A percentile compares a stretch with the other conserved stretches of the same genome.
These are phyloP conservation scores for Geotrichum reessii DNA, from an alignment of 1,139 yeast species.

Conservation along the genomic window DNA sequence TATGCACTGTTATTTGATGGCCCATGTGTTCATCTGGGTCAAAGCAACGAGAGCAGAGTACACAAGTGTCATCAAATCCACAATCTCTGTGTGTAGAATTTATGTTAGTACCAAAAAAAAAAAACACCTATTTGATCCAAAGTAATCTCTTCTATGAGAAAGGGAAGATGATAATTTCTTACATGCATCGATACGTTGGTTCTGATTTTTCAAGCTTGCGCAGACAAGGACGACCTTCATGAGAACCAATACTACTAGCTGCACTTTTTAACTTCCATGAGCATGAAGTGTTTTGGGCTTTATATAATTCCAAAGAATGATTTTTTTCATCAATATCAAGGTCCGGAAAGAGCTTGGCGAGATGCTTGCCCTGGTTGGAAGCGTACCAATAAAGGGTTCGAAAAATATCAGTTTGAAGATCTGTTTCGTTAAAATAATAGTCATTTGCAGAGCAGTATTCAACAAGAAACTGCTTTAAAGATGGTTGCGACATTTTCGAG, in stretches of 20 bases:
- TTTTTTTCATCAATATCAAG: background rate
- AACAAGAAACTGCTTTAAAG: background rate
- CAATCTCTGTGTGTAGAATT: constrained; percentile 46
- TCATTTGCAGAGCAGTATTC: background rate
- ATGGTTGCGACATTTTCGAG: background rate
- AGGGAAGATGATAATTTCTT: constrained; percentile 20
- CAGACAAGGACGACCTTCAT: constrained; percentile 62
- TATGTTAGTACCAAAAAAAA: background rate
- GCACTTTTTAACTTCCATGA: background rate
- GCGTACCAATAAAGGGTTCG: background rate
- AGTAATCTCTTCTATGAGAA: too few species aligned
- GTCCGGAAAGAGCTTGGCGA: background rate
- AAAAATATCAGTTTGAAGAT: background rate
- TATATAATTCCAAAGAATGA: background rate
- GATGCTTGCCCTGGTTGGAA: background rate
- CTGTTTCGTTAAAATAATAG: background rate
- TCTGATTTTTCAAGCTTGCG: constrained; percentile 72
- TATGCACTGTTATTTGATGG: constrained; percentile 68
- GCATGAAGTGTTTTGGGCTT: background rate
- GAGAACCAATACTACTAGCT: background rate
- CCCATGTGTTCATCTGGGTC: constrained; percentile 64
- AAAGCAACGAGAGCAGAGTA: constrained; percentile 74
- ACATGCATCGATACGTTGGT: constrained; percentile 69
- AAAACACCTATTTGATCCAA: too few species aligned
- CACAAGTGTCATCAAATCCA: constrained; percentile 81